Conservation (phyloP, 257 asterid species). For the Solanum bulbocastanum region DNA sequence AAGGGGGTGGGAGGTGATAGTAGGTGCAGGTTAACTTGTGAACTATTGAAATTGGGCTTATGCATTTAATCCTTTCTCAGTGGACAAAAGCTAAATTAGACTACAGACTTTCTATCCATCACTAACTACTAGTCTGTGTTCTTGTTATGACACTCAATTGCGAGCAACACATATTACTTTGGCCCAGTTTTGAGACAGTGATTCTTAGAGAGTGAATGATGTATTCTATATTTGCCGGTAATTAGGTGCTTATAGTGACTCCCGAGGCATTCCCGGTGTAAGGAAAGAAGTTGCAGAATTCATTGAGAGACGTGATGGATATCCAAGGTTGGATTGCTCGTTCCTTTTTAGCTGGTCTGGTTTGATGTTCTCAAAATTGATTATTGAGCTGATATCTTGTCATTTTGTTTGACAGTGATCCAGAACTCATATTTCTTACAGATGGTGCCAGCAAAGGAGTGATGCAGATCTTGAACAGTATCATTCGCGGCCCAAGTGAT, state of each 20-base stretch:
- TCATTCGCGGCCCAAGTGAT: conserved; percentile 54
- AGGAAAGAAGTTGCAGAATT: conserved; percentile 96
- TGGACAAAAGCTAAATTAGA: background rate
- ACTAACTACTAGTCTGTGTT: background rate
- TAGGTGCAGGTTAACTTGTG: background rate
- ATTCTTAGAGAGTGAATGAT: background rate
- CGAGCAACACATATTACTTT: background rate
- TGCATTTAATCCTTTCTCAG: background rate
- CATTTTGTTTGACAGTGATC: conserved; percentile 53
- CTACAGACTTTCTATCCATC: background rate
- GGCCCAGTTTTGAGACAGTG: background rate
- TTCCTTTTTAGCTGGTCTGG: background rate
- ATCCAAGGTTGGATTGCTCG: conserved; percentile 62
- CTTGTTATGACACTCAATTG: background rate
- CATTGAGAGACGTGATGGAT: conserved; percentile 96
- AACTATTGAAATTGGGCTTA: background rate
- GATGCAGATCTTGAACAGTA: conserved; percentile 69
- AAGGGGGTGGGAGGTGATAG: background rate
- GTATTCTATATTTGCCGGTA: conserved; percentile 10
- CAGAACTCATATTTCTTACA: conserved; percentile 88
- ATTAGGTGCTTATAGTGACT: conserved; percentile 93
- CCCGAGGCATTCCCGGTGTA: conserved; percentile 91
- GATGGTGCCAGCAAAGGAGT: conserved; percentile 99
- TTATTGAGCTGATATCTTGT: conserved; percentile 9
- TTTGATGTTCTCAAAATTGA: background rate